Conservation (phyloP, 179 eudicot species). For the Silene noctiflora region DNA sequence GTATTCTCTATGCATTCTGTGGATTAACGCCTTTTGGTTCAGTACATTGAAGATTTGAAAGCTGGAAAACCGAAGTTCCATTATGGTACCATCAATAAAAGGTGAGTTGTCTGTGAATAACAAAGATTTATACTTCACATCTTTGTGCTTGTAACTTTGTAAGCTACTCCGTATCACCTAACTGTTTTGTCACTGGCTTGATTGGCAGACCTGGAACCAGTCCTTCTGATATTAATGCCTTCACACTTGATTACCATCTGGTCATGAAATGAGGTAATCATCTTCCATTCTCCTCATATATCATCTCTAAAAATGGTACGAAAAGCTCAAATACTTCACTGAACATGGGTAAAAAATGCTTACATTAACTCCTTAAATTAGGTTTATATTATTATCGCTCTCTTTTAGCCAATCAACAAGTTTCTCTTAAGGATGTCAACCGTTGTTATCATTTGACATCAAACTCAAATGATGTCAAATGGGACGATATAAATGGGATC, state of each 20-base stretch:
- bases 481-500: no score
- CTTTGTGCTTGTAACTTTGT: background rate
- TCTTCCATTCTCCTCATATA: conserved; percentile 3
- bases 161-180: background rate
- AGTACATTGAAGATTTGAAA: conserved; percentile 82
- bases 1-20: conserved; percentile 11
- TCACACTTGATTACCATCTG: conserved; percentile 68
- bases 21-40: conserved; percentile 29
- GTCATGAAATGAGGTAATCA: conserved; percentile 40
- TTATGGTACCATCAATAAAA: conserved; percentile 85
- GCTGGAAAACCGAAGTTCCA: conserved; percentile 78
- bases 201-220: conserved; percentile 80
- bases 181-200: background rate
- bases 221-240: conserved; percentile 73
- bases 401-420: background rate
- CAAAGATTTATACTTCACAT: background rate
- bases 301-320: background rate
- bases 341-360: background rate
- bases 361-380: background rate
- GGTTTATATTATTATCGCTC: background rate
- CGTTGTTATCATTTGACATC: no score
- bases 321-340: background rate
- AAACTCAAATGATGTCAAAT: no score
- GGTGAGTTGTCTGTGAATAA: conserved; percentile 35
- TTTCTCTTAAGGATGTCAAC: no score